These are phyloP conservation scores for Prunus armeniaca DNA, from an alignment of 306 rosid genomes.

Conservation along the genomic window DNA sequence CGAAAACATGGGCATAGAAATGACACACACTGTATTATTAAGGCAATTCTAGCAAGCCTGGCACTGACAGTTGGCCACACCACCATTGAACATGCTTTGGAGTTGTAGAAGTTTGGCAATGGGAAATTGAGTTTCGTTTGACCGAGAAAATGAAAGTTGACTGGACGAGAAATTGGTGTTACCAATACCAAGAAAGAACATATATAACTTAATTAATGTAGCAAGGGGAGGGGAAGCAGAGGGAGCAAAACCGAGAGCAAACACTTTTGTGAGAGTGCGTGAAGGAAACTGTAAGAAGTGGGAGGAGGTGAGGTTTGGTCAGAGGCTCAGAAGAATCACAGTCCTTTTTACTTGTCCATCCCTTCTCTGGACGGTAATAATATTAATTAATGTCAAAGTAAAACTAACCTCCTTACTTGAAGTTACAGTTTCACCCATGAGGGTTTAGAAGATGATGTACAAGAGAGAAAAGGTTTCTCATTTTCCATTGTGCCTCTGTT, in stretches of 20 bases:
- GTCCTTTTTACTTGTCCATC: background rate
- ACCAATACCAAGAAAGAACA: background rate
- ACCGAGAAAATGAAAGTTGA: constrained; percentile 17
- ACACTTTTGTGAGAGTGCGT: constrained; percentile 22
- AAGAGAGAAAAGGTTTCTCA: background rate
- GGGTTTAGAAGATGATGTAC: background rate
- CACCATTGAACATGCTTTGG: background rate
- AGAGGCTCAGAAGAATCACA: constrained; percentile 15
- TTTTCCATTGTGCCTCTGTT: background rate
- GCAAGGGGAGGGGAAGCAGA: background rate
- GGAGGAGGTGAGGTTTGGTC: constrained; percentile 1
- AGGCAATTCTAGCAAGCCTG: background rate
- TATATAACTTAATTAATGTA: background rate
- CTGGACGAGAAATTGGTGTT: background rate
- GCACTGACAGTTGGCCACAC: background rate
- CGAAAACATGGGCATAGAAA: too few species aligned
- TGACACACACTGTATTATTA: too few species aligned
- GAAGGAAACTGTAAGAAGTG: constrained; percentile 16
- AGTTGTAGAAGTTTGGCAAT: background rate
- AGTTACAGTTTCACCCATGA: background rate
- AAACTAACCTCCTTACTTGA: background rate
- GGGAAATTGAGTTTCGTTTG: background rate
- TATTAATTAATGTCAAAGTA: background rate
- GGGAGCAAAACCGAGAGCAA: background rate
- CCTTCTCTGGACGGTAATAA: constrained; percentile 6